Conservation (phyloP, 768 basidiomycete species). For the Mycena sanguinolenta region DNA sequence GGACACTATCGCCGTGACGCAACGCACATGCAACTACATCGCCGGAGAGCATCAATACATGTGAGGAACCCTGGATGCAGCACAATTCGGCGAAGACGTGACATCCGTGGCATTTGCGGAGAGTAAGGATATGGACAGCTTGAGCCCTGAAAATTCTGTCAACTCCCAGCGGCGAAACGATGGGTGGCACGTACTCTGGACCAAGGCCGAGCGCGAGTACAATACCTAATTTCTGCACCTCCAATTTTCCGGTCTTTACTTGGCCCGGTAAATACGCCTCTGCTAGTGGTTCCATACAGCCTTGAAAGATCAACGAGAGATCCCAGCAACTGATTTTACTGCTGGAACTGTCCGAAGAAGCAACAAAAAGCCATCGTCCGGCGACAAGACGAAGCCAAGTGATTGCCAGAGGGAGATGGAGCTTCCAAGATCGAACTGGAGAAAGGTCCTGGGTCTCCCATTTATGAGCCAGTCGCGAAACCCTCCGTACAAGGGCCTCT, state of each 20-base stretch:
- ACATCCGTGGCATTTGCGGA: not conserved
- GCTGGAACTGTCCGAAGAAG: slow-evolving; percentile 24
- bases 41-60: slow-evolving; percentile 24
- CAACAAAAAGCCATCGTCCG: slow-evolving; percentile 29
- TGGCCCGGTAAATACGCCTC: slow-evolving; percentile 29
- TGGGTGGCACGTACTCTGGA: not conserved
- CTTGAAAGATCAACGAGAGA: slow-evolving; percentile 12
- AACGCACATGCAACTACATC: slow-evolving; percentile 27
- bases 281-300: slow-evolving; percentile 9
- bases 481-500: slow-evolving; percentile 11
- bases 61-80: slow-evolving; percentile 17
- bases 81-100: slow-evolving; percentile 17
- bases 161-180: no score
- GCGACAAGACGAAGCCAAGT: slow-evolving; percentile 34
- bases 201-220: slow-evolving; percentile 28
- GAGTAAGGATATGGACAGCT: slow-evolving; percentile 6
- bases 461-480: not conserved
- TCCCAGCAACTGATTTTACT: slow-evolving; percentile 35
- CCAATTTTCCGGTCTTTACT: slow-evolving; percentile 24
- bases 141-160: not conserved
- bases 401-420: slow-evolving; percentile 27
- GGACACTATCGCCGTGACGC: slow-evolving; percentile 4
- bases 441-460: slow-evolving; percentile 5
- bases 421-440: not conserved
- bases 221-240: slow-evolving; percentile 17